A percentile compares a stretch with the other conserved stretches of the same genome.
Evolutionary conservation across 164 flowering plant species (phyloP).

Genomic region (Paratinospora sagittata): DNA sequence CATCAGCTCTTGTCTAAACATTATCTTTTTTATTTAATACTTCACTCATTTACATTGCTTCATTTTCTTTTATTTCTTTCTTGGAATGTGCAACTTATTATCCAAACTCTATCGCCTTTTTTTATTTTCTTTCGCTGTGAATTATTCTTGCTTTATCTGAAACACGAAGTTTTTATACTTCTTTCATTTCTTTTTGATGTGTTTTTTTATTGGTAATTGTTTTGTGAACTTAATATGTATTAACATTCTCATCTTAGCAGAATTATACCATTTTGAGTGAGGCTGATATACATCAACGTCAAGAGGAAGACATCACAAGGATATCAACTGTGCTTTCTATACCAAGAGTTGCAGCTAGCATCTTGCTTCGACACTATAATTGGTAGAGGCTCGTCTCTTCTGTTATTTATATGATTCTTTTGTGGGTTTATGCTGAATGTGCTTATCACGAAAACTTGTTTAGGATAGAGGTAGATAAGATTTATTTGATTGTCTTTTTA

Average conservation of each 20-base stretch:
- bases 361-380: constrained; percentile 45
- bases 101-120: too few relatives aligned
- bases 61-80: too few relatives aligned
- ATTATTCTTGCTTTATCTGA: too few relatives aligned
- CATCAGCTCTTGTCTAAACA: too few relatives aligned
- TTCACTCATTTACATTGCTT: too few relatives aligned
- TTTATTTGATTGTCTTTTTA: too few relatives aligned
- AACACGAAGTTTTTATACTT: too few relatives aligned
- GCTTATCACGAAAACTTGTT: background rate
- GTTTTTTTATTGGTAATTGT: background rate
- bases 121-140: too few relatives aligned
- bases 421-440: background rate
- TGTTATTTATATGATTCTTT: background rate
- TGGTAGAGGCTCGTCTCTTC: constrained; percentile 27
- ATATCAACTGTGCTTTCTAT: constrained; percentile 46
- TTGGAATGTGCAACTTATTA: too few relatives aligned
- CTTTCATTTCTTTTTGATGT: background rate
- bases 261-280: constrained; percentile 41
- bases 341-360: constrained; percentile 35
- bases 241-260: background rate
- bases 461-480: too few relatives aligned
- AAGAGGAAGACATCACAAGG: constrained; percentile 41
- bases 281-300: constrained; percentile 36
- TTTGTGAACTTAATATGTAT: background rate
- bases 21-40: too few relatives aligned